A percentile compares a stretch with the other conserved stretches of the same genome.
Conservation (phyloP, 805 yeast species). For the Tetrapisispora nanseiensis region DNA sequence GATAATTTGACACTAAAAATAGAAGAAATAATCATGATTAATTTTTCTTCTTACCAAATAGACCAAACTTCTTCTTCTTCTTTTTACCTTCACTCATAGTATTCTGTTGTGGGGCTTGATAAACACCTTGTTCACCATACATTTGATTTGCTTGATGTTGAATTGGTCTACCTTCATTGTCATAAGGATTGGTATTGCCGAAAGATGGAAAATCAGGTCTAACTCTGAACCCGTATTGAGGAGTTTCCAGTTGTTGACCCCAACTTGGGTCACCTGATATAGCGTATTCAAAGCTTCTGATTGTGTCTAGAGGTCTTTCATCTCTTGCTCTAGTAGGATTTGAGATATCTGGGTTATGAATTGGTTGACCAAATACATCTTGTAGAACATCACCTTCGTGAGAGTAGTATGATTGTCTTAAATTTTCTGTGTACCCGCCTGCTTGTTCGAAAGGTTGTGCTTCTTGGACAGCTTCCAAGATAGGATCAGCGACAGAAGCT, state of each 20-base stretch:
- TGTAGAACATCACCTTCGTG: constrained; percentile 38
- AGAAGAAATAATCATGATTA: constrained; percentile 2
- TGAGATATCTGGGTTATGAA: constrained; percentile 70
- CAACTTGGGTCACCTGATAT: constrained; percentile 69
- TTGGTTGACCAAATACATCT: constrained; percentile 83
- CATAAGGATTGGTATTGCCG: constrained; percentile 23
- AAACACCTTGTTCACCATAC: constrained; percentile 46
- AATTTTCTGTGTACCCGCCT: constrained; percentile 30
- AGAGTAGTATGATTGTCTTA: constrained; percentile 31
- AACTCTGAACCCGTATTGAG: constrained; percentile 74
- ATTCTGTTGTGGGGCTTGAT: constrained; percentile 40
- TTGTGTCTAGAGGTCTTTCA: constrained; percentile 95
- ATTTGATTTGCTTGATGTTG: constrained; percentile 17
- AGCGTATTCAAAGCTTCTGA: constrained; percentile 85
- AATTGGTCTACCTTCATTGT: constrained; percentile 12
- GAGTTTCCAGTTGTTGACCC: constrained; percentile 73
- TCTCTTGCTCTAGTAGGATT: constrained; percentile 90
- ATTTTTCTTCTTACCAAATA: constrained; percentile 66
- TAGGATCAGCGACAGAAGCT: constrained; percentile 77
- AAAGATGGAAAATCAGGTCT: constrained; percentile 51
- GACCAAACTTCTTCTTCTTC: constrained; percentile 69
- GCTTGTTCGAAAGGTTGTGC: constrained; percentile 87
- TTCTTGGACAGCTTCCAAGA: constrained; percentile 85
- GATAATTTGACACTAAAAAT: no score
- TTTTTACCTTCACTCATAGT: constrained; percentile 27